These are phyloP conservation scores for Hypoxylon sp. DNA, from an alignment of 2,329 filamentous ascomycete genomes.

Conservation along the genomic window DNA sequence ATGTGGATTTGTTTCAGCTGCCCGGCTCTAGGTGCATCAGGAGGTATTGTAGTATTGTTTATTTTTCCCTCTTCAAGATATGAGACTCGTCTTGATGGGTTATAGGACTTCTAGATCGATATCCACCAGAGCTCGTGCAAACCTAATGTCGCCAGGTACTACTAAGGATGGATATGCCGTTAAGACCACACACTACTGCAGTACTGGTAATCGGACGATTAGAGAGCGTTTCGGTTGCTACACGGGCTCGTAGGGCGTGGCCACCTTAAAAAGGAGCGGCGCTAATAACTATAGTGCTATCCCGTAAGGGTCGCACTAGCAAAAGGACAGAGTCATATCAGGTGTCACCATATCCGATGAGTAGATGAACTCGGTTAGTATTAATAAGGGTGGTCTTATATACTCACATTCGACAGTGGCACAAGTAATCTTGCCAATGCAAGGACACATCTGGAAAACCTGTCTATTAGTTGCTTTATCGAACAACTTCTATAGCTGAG, in stretches of 20 bases:
- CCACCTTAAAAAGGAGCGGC: background rate
- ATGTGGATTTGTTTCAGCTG: too few species aligned
- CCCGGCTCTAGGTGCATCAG: too few species aligned
- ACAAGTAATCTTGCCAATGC: background rate
- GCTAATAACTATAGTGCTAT: background rate
- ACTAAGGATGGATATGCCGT: background rate
- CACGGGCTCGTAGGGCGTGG: background rate
- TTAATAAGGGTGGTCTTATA: too few species aligned
- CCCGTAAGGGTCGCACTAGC: background rate
- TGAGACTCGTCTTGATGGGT: too few species aligned
- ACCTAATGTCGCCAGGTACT: background rate
- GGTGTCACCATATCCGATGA: background rate
- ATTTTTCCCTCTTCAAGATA: too few species aligned
- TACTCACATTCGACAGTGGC: too few species aligned
- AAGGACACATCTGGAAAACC: background rate
- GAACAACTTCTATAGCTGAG: background rate
- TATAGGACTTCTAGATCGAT: too few species aligned
- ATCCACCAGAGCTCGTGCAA: background rate
- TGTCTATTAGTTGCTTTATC: conserved; percentile 6
- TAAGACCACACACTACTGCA: background rate
- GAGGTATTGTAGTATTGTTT: too few species aligned
- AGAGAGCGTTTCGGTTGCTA: background rate
- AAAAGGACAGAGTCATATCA: background rate
- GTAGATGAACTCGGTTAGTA: background rate
- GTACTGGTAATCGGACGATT: background rate